phyloP scores from a whole-genome alignment of 257 asterid genomes.

The Jacaranda mimosifolia region DNA sequence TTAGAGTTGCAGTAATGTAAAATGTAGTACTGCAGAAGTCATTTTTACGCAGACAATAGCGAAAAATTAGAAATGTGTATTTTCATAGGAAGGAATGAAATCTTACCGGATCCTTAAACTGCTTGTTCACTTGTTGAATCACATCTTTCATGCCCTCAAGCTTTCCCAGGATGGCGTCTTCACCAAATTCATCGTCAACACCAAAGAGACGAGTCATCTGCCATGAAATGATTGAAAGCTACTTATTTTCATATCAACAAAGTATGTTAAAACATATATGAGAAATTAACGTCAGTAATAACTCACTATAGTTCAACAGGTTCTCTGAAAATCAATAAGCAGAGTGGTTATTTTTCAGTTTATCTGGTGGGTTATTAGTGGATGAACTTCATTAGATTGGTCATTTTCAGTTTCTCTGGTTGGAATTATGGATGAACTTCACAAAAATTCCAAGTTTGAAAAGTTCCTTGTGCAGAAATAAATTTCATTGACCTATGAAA shows the following conservation, averaged over 20 bases:
- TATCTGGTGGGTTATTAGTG: no score
- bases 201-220: slow-evolving; percentile 94
- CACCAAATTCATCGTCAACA: slow-evolving; percentile 77
- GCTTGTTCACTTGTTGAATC: slow-evolving; percentile 90
- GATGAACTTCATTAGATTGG: no score
- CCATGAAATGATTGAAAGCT: slow-evolving; percentile 32
- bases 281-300: slow-evolving; percentile 7
- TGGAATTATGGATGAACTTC: no score
- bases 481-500: no score
- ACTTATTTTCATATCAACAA: slow-evolving; percentile 16
- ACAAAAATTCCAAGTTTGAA: no score
- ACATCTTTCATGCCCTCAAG: slow-evolving; percentile 96
- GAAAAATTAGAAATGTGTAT: slow-evolving; percentile 18
- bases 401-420: no score
- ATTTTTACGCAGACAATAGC: slow-evolving; percentile 11
- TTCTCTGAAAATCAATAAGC: slow-evolving; percentile 6
- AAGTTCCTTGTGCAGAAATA: no score
- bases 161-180: slow-evolving; percentile 87
- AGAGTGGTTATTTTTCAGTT: neutral
- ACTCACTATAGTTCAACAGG: neutral
- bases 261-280: slow-evolving; percentile 18
- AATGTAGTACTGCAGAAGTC: neutral
- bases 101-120: slow-evolving; percentile 96
- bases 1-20: no score
- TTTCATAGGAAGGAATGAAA: slow-evolving; percentile 16